Evolutionary conservation across 2,329 filamentous ascomycete genomes (phyloP), one percentile per base, ranked within the genome.

Genomic region (Colletotrichum nymphaeae): DNA sequence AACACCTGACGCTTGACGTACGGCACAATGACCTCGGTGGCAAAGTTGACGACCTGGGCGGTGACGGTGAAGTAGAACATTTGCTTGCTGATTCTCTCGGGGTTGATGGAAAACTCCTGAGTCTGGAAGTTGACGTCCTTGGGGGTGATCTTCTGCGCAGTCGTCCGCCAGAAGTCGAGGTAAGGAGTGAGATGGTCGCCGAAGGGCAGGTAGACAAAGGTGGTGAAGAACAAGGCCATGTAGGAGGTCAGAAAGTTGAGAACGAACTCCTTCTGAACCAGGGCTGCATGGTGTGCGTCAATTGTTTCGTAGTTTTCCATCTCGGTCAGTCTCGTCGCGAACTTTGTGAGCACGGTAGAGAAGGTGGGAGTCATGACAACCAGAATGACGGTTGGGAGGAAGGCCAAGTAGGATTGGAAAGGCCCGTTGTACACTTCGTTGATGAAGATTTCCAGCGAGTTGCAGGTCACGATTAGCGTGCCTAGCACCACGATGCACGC

Each of bases 201-300:
- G 78, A 98, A 98, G 0, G 96, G 96, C 24, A 98, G 94, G 78
- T 98, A 98, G 75, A 98, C 91, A 77, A 98, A 98, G 0, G 95
- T 94, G 0, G 95, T 98, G 22, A 98, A 89, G 79, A 97, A 92
- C n/a, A 97, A 92, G 1, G 95, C 94, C 65, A 97, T 91, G 81
- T 98, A 98, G 0, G 95, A 97, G 6, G 95, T 97, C 83, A 98
- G 96, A 83, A 98, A 98, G 85, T 98, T 97, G 79, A 98, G 90
- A 16, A 98, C 92, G 79, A 99, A 98, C 42, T 97, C 93, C 86
- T 99, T 99, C 72, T 94, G 92, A 0, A 97, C 94, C 80, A 98
- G 90, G 1, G 95, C 93, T 24, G 93, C 91, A 73, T 97, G 91
- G 78, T 98, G 93, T 16, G 92, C 92, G 76, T 95, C 94, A 71